Conservation (phyloP, 2,329 filamentous ascomycete species). For the Aspergillus viridinutans region DNA sequence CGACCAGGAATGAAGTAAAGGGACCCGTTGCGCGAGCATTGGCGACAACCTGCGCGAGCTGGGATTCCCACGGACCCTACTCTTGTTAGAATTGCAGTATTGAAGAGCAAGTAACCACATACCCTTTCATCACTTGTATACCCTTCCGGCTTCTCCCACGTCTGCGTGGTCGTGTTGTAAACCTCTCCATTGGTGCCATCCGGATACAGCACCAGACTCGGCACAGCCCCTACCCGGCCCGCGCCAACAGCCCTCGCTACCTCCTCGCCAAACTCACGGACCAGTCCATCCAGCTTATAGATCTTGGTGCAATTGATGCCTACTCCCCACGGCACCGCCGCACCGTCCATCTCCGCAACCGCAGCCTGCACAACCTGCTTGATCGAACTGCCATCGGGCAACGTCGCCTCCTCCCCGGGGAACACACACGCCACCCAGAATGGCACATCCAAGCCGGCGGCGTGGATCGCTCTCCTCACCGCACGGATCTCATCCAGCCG, state of each 20-base stretch:
- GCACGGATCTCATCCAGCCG: conserved; percentile 59
- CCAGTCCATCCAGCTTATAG: conserved; percentile 24
- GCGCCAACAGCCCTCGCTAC: conserved; percentile 10
- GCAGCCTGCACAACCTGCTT: conserved; percentile 41
- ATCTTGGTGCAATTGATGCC: conserved; percentile 62
- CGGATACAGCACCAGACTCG: conserved; percentile 61
- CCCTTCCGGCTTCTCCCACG: conserved; percentile 46
- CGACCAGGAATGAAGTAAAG: conserved; percentile 36
- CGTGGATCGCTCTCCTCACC: conserved; percentile 28
- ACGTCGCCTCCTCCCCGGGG: conserved; percentile 47
- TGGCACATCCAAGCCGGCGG: conserved; percentile 26
- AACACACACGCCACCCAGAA: conserved; percentile 65
- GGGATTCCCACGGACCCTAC: conserved; percentile 34
- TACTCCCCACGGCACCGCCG: conserved; percentile 53
- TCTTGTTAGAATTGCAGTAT: conserved; percentile 9
- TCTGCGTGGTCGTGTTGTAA: conserved; percentile 61
- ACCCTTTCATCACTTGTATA: conserved; percentile 17
- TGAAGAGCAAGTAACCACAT: background rate
- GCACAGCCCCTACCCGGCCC: conserved; percentile 18
- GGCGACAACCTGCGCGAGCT: conserved; percentile 31
- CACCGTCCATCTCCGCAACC: conserved; percentile 20
- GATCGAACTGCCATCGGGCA: conserved; percentile 56
- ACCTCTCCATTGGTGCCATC: conserved; percentile 66
- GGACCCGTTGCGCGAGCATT: conserved; percentile 23
- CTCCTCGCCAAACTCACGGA: conserved; percentile 36